These are phyloP conservation scores for Cerrena zonata DNA, from an alignment of 1,284 basidiomycete species.

Conservation along the genomic window DNA sequence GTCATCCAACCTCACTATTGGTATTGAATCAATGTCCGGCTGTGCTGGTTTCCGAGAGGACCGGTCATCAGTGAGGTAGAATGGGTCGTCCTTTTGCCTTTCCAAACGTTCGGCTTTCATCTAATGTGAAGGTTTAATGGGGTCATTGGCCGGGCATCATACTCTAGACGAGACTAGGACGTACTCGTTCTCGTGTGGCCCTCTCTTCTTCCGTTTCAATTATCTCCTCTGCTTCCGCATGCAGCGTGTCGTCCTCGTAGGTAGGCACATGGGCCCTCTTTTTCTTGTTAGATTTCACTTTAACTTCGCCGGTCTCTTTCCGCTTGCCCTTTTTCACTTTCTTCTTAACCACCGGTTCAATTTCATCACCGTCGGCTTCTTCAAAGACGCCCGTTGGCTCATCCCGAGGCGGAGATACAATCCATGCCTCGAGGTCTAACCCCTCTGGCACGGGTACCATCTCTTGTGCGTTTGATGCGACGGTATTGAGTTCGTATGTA, in stretches of 20 bases:
- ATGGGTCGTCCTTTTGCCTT: slow-evolving; percentile 77
- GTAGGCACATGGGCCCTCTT: slow-evolving; percentile 28
- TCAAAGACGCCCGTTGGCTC: slow-evolving; percentile 26
- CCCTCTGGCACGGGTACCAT: slow-evolving; percentile 79
- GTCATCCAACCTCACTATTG: slow-evolving; percentile 74
- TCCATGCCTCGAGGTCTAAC: slow-evolving; percentile 80
- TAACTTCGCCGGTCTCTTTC: slow-evolving; percentile 26
- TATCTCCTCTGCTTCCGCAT: slow-evolving; percentile 33
- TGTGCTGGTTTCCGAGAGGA: slow-evolving; percentile 33
- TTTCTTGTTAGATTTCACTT: slow-evolving; percentile 28
- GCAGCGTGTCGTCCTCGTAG: slow-evolving; percentile 30
- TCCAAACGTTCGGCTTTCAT: slow-evolving; percentile 69
- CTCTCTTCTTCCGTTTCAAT: slow-evolving; percentile 50
- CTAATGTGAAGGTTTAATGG: slow-evolving; percentile 35
- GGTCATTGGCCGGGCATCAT: neutral
- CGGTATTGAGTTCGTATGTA: slow-evolving; percentile 79
- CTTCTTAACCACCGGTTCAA: slow-evolving; percentile 33
- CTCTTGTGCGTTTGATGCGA: slow-evolving; percentile 75
- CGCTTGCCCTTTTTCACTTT: slow-evolving; percentile 48
- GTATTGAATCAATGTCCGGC: slow-evolving; percentile 78
- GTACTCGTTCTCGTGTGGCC: slow-evolving; percentile 54
- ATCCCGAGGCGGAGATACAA: slow-evolving; percentile 62
- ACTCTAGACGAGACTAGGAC: slow-evolving; percentile 22
- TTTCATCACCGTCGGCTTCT: slow-evolving; percentile 21
- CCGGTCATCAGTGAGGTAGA: slow-evolving; percentile 72